phyloP scores from a whole-genome alignment of 371 early-diverging fungal species.

The Mortierella sp. region DNA sequence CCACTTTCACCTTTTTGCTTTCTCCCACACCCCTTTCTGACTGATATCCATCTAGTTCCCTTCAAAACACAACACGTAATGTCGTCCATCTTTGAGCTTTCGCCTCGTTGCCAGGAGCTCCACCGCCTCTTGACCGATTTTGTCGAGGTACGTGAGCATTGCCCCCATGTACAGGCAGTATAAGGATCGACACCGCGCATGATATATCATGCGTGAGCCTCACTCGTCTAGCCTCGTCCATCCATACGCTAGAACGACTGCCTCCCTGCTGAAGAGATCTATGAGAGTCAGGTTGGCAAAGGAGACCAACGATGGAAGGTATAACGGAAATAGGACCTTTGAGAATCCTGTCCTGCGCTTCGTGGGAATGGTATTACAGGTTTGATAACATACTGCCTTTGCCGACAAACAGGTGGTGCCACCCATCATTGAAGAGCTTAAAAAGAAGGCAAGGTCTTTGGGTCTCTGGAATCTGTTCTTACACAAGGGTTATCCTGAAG shows the following conservation, averaged over 20 bases:
- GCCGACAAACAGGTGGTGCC: slow-evolving; percentile 85
- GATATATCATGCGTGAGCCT: background rate
- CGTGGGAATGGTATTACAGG: background rate
- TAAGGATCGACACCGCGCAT: too few species aligned
- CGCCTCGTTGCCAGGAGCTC: slow-evolving; percentile 75
- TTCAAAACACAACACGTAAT: too few species aligned
- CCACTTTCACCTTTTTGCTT: background rate
- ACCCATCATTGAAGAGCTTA: slow-evolving; percentile 87
- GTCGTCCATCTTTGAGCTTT: slow-evolving; percentile 58
- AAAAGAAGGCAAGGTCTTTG: slow-evolving; percentile 85
- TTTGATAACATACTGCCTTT: too few species aligned
- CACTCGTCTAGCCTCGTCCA: background rate
- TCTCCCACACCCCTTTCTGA: too few species aligned
- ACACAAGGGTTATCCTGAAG: slow-evolving; percentile 76
- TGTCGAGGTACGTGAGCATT: slow-evolving; percentile 84
- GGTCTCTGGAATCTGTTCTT: slow-evolving; percentile 98
- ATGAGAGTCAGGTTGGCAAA: slow-evolving; percentile 76
- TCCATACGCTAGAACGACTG: slow-evolving; percentile 80
- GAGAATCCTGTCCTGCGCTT: background rate
- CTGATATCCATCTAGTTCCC: too few species aligned
- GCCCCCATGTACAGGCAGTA: too few species aligned
- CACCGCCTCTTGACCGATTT: slow-evolving; percentile 76
- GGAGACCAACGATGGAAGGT: slow-evolving; percentile 87
- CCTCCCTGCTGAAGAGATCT: slow-evolving; percentile 90
- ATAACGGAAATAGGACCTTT: too few species aligned